Conservation (phyloP, 1,284 basidiomycete species). For the Schizopora paradoxa region DNA sequence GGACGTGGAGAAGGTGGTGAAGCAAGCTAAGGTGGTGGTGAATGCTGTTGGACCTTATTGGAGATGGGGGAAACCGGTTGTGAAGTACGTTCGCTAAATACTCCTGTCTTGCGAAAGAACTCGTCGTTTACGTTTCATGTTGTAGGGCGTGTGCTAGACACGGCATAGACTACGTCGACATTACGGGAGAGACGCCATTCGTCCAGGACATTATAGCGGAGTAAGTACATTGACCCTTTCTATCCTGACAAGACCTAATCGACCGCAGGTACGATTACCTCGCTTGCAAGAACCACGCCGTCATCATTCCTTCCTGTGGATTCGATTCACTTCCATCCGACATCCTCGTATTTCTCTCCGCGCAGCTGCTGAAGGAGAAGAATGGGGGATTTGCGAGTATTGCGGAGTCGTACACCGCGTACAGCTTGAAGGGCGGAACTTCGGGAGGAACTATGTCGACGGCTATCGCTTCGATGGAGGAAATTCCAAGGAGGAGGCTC, state of each 20-base stretch:
- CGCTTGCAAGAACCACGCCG: constrained; percentile 58
- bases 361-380: constrained; percentile 36
- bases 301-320: constrained; percentile 68
- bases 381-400: constrained; percentile 33
- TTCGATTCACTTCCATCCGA: constrained; percentile 74
- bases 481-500: constrained; percentile 39
- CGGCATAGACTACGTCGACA: constrained; percentile 61
- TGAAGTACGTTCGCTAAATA: constrained; percentile 44
- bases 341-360: constrained; percentile 51
- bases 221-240: constrained; percentile 26
- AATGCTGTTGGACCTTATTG: constrained; percentile 66
- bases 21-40: constrained; percentile 53
- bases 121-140: constrained; percentile 6
- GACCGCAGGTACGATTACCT: constrained; percentile 51
- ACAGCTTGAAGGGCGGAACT: constrained; percentile 43
- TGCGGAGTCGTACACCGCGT: constrained; percentile 42
- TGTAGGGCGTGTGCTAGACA: constrained; percentile 46
- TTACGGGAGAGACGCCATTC: constrained; percentile 53
- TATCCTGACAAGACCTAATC: constrained; percentile 1
- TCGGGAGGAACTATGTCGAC: constrained; percentile 72
- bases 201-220: constrained; percentile 46
- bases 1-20: constrained; percentile 50
- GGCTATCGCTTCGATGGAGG: constrained; percentile 41
- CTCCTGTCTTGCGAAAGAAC: not conserved
- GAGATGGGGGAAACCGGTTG: constrained; percentile 58